Base-by-base conservation (phyloP, 2,329 filamentous ascomycete genomes). In the Aspergillus pseudoviridinutans region DNA sequence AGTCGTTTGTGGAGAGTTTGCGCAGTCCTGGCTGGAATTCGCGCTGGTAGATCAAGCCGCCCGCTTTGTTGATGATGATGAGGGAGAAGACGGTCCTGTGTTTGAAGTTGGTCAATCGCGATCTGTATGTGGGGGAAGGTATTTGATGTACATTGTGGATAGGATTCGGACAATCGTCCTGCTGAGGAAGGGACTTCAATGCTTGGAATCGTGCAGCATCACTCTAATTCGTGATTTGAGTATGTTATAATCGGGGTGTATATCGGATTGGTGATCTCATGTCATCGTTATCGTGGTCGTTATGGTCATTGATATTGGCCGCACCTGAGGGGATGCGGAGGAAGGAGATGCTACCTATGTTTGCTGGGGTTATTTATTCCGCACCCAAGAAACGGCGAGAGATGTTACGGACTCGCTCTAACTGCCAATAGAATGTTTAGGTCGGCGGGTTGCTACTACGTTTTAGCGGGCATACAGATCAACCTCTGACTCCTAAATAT, bases 11-110 rank as follows among this genome's bases (percentile, higher is more conserved):
- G 65, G 86, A 90, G 66, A 99, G 87, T 73, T 93, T 91, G 74
- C 90, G 90, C 58, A 99, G 84, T 59, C 86, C 89, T 47, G 93
- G 86, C 68, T 92, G 87, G 75, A 99, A 97, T 71, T 91, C 90
- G 67, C 92, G 91, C 78, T 97, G 93, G 82, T 96, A 99, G 76
- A 99, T 88, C 54, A 99, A 84, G 68, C 94, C 94, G 59, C 92
- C 94, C 63, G 94, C 92, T 83, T 99, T 99, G 82, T 97, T 97
- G 81, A 99, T 96, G 74, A 99, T 89, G 74, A 97, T 92, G 71
- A 99, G 88, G 58, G 92, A 87, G 76, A 95, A 94, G 74, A 99
- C 89, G 64, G 92, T 90, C 94, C 92, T 97, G 51, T 41, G 14
- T 22, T 2, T 54, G 32, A 3, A 7, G 14, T 47, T 29, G 49